Conservation (phyloP, 805 yeast genomes). For the Monosporozyma aerobia region DNA sequence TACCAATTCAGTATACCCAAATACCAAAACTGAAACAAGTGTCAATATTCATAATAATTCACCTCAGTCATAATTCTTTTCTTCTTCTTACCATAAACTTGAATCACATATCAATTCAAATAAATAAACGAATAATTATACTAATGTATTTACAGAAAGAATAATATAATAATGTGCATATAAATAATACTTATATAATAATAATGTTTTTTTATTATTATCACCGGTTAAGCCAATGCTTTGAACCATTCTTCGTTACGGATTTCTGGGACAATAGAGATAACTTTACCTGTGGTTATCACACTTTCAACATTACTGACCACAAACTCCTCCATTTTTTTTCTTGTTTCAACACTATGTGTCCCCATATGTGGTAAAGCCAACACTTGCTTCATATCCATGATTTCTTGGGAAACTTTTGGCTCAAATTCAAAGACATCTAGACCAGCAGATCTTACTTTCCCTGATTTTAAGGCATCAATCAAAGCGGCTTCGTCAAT, state of each 20-base stretch:
- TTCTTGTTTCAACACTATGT: conserved; percentile 61
- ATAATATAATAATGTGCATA: background rate
- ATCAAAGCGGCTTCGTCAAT: conserved; percentile 56
- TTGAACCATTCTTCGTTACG: conserved; percentile 26
- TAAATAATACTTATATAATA: background rate
- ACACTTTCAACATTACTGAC: conserved; percentile 56
- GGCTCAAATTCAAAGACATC: conserved; percentile 78
- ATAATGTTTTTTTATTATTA: background rate
- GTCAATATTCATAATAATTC: background rate
- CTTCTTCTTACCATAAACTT: background rate
- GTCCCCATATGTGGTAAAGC: conserved; percentile 90
- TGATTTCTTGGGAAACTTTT: conserved; percentile 51
- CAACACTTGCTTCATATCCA: conserved; percentile 56
- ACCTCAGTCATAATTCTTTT: background rate
- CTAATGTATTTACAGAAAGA: background rate
- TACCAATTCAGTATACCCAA: background rate
- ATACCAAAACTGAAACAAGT: background rate
- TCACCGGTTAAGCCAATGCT: background rate
- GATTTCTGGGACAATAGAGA: conserved; percentile 76
- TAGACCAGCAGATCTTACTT: conserved; percentile 57
- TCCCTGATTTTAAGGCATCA: conserved; percentile 49
- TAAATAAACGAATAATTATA: background rate
- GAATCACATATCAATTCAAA: too few relatives aligned
- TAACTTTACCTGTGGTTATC: conserved; percentile 57
- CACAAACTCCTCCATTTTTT: conserved; percentile 72